Evolutionary conservation across 768 basidiomycete genomes (phyloP).

Genomic region (Aureoboletus auriporus): DNA sequence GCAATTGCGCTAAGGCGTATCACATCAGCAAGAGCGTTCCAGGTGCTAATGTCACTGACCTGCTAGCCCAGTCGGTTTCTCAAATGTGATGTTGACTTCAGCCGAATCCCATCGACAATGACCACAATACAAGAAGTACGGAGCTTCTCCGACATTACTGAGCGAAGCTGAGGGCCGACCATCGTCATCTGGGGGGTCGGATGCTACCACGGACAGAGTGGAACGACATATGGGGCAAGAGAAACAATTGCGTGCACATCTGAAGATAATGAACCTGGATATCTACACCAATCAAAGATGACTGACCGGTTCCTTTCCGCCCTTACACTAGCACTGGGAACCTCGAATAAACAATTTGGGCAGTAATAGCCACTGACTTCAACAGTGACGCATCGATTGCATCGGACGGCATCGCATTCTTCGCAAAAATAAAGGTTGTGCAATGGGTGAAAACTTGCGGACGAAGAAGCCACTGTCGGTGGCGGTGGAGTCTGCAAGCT

Average conservation of each 20-base stretch:
- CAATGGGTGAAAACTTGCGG: conserved; percentile 78
- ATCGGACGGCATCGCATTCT: conserved; percentile 94
- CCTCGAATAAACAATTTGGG: conserved; percentile 97
- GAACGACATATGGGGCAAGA: conserved; percentile 92
- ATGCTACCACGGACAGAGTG: conserved; percentile 86
- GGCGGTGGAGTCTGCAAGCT: conserved; percentile 55
- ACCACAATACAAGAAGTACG: conserved; percentile 89
- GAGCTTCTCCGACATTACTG: conserved; percentile 72
- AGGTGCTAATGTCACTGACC: conserved; percentile 43
- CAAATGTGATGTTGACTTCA: conserved; percentile 87
- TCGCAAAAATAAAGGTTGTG: conserved; percentile 94
- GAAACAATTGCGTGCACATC: conserved; percentile 98
- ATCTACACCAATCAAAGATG: conserved; percentile 6
- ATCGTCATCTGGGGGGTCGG: conserved; percentile 69
- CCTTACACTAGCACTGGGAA: conserved; percentile 96
- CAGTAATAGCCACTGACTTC: conserved; percentile 98
- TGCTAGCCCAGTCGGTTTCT: conserved; percentile 94
- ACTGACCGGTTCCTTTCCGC: conserved; percentile 91
- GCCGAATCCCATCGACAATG: conserved; percentile 95
- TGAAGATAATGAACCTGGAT: conserved; percentile 27
- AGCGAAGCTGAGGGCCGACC: conserved; percentile 49
- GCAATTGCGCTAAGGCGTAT: conserved; percentile 68
- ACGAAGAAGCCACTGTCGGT: conserved; percentile 73
- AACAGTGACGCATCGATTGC: conserved; percentile 85
- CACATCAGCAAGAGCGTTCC: conserved; percentile 1